Evolutionary conservation across 306 rosid genomes (phyloP), one percentile per base, ranked within the genome.

Genomic region (Alnus glutinosa): DNA sequence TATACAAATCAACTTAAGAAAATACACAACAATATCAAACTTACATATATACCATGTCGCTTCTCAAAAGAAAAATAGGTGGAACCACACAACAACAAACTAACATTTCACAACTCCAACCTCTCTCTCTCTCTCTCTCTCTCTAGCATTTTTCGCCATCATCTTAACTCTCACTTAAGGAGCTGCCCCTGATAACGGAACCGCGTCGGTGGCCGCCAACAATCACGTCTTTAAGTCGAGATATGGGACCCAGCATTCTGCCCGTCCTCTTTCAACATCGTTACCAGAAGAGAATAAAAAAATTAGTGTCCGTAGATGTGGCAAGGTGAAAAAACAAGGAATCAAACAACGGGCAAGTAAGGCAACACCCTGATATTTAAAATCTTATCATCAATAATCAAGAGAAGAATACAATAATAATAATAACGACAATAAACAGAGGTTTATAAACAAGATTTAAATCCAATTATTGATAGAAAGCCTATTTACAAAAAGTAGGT

Each of bases 191-290:
- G 80, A 90, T 78, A 47, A 88, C 62, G 78, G 98, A 90, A 49
- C 96, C 88, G 3, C 88, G 94, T 28, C 92, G 90, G 14, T 93
- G 86, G 62, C 96, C 92, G 37, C 93, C 94, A 66, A 91, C 90
- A 44, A 96, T 87, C 79, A 85, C 92, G 36, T 90, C 97, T 85
- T 96, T 96, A 79, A 96, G 92, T 62, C 98, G 90, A 77, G 85
- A 59, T 55, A 93, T 88, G 71, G 98, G 94, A 73, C 87, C 91
- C 59, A 93, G 81, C 79, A 87, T 79, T 86, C 87, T 87, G 84
- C 90, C 83, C 71, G 88, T 79, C 49, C 78, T 92, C 99, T 93
- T 87, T 46, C 73, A 70, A 76, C 34, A 55, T 2, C 9, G 51
- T 34, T 54, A 46, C 12, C 51, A 15, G 66, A 46, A 10, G 34